Base-by-base conservation (phyloP, 495 filamentous ascomycete species). In the Collariella sp. region DNA sequence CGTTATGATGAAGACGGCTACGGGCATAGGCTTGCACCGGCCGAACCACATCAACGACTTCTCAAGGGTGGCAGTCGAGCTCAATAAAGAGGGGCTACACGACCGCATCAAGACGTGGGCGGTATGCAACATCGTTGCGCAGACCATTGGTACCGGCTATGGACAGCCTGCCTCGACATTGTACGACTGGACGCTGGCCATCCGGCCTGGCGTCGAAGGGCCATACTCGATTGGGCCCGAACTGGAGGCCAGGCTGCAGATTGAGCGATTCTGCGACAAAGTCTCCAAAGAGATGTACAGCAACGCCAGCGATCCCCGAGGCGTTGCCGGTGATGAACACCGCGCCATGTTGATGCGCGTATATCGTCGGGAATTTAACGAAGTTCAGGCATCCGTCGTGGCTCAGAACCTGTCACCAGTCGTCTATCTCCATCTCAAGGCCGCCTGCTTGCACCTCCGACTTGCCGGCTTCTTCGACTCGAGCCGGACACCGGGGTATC, bases 21-120 rank as follows among this genome's bases (percentile, higher is more conserved):
- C 91, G 69, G 88, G 91, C 57, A 86, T 91, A 52, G 90, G 90
- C 45, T 79, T 96, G 45, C 90, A 96, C 62, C 83, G 89, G 20
- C 90, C 90, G 7, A 90, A 86, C 38, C 87, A 95, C 69, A 84
- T 86, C 18, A 88, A 95, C 65, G 90, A 96, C 69, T 96, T 95
- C 68, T 87, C 86, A 23, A 81, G 88, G 20, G 86, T 88, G 38
- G 82, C 83, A 5, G 81, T 95, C 16, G 85, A 91, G 58, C 78
- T 95, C 33, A 87, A 86, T 58, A 86, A 87, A 54, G 87, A 91
- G 58, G 88, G 95, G 56, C 75, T 96, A 51, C 79, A 83, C 59
- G 90, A 96, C 62, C 81, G 91, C 50, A 83, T 95, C 41, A 80
- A 82, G 54, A 96, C 90, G 0, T 96, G 90, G 90, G 89, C 89